phyloP scores from a whole-genome alignment of 2,329 filamentous ascomycete species.

The Saccharata proteae region DNA sequence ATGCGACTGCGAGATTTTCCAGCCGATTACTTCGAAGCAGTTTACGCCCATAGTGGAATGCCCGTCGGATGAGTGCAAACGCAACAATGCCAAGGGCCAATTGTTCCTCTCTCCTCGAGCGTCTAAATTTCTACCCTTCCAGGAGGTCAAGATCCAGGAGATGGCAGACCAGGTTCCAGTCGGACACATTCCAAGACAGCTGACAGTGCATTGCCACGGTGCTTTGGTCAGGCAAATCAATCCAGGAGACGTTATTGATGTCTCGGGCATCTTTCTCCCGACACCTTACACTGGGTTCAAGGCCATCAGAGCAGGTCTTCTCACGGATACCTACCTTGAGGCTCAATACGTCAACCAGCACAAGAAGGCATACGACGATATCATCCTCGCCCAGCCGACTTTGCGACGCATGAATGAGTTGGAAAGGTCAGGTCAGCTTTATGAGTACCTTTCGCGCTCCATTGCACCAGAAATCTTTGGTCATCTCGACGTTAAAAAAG shows the following conservation, averaged over 20 bases:
- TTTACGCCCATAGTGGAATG: slow-evolving; percentile 81
- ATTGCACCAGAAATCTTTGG: slow-evolving; percentile 97
- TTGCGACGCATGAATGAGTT: slow-evolving; percentile 77
- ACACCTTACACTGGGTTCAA: slow-evolving; percentile 99
- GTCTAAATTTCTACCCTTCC: slow-evolving; percentile 93
- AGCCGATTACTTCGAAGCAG: slow-evolving; percentile 82
- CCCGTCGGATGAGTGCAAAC: slow-evolving; percentile 77
- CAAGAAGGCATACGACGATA: slow-evolving; percentile 95
- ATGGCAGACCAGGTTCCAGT: slow-evolving; percentile 99
- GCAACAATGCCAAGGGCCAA: slow-evolving; percentile 86
- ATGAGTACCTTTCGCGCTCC: slow-evolving; percentile 88
- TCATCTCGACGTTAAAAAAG: slow-evolving; percentile 95
- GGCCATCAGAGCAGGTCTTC: slow-evolving; percentile 86
- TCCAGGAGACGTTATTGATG: slow-evolving; percentile 86
- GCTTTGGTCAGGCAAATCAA: slow-evolving; percentile 76
- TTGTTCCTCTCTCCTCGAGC: slow-evolving; percentile 90
- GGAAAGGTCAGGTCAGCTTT: slow-evolving; percentile 76
- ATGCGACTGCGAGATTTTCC: slow-evolving; percentile 95
- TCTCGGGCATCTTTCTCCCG: slow-evolving; percentile 90
- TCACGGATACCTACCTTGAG: slow-evolving; percentile 95
- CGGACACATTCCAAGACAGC: slow-evolving; percentile 84
- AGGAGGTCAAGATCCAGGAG: slow-evolving; percentile 97
- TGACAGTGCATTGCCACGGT: slow-evolving; percentile 84
- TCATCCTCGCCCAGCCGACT: slow-evolving; percentile 68
- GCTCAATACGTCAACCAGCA: slow-evolving; percentile 89